These are phyloP conservation scores for Tremellales sp. DNA, from an alignment of 1,284 basidiomycete genomes.

Conservation along the genomic window DNA sequence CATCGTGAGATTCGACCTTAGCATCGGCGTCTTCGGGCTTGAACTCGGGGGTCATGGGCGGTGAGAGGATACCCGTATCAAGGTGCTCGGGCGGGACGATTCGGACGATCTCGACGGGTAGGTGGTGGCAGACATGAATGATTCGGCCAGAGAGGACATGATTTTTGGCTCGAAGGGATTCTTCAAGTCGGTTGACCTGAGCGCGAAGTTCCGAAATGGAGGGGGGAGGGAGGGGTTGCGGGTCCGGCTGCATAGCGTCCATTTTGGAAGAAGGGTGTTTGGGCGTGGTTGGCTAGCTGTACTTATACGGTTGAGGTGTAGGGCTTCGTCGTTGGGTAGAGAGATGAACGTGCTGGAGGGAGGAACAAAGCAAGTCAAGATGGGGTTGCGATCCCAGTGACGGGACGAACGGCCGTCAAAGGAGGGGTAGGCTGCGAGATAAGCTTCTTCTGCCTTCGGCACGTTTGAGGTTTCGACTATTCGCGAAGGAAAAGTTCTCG, in stretches of 20 bases:
- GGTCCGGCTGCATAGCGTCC: constrained; percentile 48
- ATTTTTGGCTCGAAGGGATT: constrained; percentile 62
- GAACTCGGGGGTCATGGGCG: constrained; percentile 47
- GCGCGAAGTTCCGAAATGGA: constrained; percentile 47
- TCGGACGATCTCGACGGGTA: constrained; percentile 46
- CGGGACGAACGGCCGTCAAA: too few relatives aligned
- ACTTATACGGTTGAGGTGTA: too few relatives aligned
- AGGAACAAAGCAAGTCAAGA: too few relatives aligned
- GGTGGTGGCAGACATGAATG: constrained; percentile 66
- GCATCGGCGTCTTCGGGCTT: constrained; percentile 40
- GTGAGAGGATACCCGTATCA: constrained; percentile 28
- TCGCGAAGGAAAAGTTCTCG: too few relatives aligned
- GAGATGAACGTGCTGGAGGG: too few relatives aligned
- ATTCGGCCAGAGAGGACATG: constrained; percentile 75
- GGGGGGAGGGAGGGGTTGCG: constrained; percentile 36
- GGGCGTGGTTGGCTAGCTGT: too few relatives aligned
- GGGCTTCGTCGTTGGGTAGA: too few relatives aligned
- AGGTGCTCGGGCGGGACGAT: constrained; percentile 28
- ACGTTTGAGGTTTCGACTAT: too few relatives aligned
- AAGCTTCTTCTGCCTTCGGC: too few relatives aligned
- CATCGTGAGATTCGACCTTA: constrained; percentile 30
- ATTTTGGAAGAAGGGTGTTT: constrained; percentile 19
- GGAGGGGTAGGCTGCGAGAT: too few relatives aligned
- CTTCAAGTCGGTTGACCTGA: constrained; percentile 58
- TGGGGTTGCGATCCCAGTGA: too few relatives aligned